Evolutionary conservation across 208 protist species (phyloP), one percentile per base, ranked within the genome.

Genomic region (Trypanosomatidae sp.): DNA sequence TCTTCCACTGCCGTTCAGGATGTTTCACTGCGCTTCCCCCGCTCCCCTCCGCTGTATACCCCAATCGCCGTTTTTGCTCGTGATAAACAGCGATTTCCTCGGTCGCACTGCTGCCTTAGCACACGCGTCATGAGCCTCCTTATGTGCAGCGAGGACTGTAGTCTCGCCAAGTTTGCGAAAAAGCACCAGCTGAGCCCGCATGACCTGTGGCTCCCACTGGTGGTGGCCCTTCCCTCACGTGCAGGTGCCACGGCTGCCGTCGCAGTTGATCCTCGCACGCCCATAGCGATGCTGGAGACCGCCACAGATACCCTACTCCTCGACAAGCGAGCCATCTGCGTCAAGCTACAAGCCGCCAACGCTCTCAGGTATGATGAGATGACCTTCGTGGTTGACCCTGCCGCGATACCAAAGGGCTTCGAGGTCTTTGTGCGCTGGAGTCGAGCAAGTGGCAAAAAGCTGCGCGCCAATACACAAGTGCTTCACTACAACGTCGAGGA

Each of bases 121-220:
- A 44, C 28, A 22, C 22, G 39, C 39, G 46, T 39, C 33, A 82
- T 87, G 83, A 76, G 73, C 36, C 36, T 87, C 28, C 55, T 79
- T 17, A 36, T 33, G 5, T 79, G 73, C 33, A 44, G 49, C 9
- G 47, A 74, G 65, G 50, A 62, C 0, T 81, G 77, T 56, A 73
- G 77, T 7, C 58, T 92, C 15, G 36, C 73, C 13, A 62, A 73
- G 33, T 71, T 94, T 13, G 86, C 87, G 22, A 25, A 58, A 28
- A 39, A 41, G 3, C 65, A 81, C n/a, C 68, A 73, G 4, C 71
- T 91, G 10, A 52, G 50, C 22, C 25, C 78, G 25, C 44, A 58
- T 6, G 74, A 88, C 78, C 52, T 93, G 9, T 95, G 91, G 89
- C 72, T 93, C 8, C 89, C 91, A 0, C 60, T 95, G 3, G 22